phyloP scores from a whole-genome alignment of 495 filamentous ascomycete species.

The Aspergillus avenaceus region DNA sequence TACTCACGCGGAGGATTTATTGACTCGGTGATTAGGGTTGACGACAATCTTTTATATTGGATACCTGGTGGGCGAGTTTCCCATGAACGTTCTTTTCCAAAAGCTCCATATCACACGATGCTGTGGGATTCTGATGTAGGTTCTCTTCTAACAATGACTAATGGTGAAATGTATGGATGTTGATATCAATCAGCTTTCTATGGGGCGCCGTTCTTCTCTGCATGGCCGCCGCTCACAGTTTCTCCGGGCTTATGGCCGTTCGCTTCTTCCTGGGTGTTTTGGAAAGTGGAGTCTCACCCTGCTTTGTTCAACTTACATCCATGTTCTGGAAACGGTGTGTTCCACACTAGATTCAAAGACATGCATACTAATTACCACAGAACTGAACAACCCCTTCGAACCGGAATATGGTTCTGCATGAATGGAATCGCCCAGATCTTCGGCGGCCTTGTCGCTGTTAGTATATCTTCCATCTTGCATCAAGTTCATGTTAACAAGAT shows the following conservation, averaged over 20 bases:
- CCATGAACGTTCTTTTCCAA: no score
- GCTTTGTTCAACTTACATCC: slow-evolving; percentile 26
- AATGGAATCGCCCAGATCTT: slow-evolving; percentile 21
- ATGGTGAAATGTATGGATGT: no score
- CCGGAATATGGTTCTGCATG: slow-evolving; percentile 46
- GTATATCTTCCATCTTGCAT: no score
- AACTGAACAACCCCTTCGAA: slow-evolving; percentile 47
- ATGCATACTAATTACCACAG: slow-evolving; percentile 44
- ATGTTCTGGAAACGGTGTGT: no score
- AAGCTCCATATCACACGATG: no score
- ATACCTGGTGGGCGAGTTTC: slow-evolving; percentile 42
- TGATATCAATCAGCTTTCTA: slow-evolving; percentile 15
- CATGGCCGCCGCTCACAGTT: slow-evolving; percentile 44
- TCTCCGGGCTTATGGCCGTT: slow-evolving; percentile 40
- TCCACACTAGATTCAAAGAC: no score
- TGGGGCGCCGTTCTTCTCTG: slow-evolving; percentile 45
- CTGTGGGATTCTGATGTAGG: slow-evolving; percentile 43
- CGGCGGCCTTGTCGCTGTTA: slow-evolving; percentile 19
- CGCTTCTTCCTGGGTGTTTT: slow-evolving; percentile 47
- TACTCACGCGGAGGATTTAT: no score
- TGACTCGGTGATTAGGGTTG: no score
- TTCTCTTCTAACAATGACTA: slow-evolving; percentile 39
- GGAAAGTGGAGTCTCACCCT: slow-evolving; percentile 39
- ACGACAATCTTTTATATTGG: slow-evolving; percentile 56
- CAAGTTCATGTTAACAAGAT: slow-evolving; percentile 16